These are phyloP conservation scores for Lophiostoma macrostomum DNA, from an alignment of 495 filamentous ascomycete species.

Conservation along the genomic window DNA sequence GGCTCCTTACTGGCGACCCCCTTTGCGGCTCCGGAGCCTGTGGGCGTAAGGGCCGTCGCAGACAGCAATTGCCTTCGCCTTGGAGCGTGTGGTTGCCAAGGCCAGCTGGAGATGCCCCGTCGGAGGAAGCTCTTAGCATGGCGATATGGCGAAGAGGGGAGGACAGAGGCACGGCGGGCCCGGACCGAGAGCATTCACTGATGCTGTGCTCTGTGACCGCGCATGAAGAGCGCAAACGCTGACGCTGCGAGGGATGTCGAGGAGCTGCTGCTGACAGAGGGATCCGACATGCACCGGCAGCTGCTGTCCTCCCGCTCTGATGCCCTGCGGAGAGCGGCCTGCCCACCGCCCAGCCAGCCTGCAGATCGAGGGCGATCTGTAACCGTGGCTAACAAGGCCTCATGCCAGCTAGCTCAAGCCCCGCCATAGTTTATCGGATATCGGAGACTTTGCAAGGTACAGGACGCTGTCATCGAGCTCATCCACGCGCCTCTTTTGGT, in stretches of 20 bases:
- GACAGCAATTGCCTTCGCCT: too few relatives aligned
- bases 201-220: neutral
- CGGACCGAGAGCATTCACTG: too few relatives aligned
- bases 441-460: conserved; percentile 30
- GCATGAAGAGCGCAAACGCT: neutral
- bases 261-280: conserved; percentile 5
- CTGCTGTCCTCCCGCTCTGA: neutral
- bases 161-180: too few relatives aligned
- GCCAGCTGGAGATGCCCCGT: too few relatives aligned
- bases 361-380: conserved; percentile 31
- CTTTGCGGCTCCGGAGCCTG: too few relatives aligned
- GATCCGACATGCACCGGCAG: neutral
- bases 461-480: neutral
- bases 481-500: neutral
- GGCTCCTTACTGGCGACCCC: neutral
- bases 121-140: conserved; percentile 11
- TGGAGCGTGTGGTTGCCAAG: neutral
- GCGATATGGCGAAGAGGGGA: conserved; percentile 1
- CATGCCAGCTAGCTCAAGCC: conserved; percentile 15
- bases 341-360: conserved; percentile 12
- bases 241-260: neutral
- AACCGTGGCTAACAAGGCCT: conserved; percentile 19
- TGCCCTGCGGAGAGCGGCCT: conserved; percentile 19
- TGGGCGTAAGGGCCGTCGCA: too few relatives aligned
- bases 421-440: conserved; percentile 26